These are phyloP conservation scores for Lactarius hengduanensis DNA, from an alignment of 768 basidiomycete species.

Conservation along the genomic window DNA sequence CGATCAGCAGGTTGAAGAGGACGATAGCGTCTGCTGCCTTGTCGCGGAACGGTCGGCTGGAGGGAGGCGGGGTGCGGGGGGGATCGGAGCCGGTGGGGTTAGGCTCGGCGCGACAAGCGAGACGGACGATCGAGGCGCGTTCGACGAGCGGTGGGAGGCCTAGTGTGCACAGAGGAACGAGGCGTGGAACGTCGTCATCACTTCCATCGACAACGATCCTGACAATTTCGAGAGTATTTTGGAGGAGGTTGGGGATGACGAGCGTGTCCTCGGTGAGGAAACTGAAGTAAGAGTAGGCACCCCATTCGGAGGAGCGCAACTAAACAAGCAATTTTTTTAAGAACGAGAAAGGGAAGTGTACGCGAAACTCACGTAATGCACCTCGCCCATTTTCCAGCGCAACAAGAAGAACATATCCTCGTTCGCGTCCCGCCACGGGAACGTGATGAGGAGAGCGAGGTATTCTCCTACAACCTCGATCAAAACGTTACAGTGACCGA, in stretches of 20 bases:
- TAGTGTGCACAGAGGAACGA: conserved; percentile 27
- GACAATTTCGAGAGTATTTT: conserved; percentile 30
- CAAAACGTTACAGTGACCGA: conserved; percentile 20
- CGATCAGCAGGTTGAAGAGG: conserved; percentile 30
- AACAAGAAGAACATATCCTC: conserved; percentile 29
- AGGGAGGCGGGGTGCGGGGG: neutral
- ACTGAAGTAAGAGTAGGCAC: conserved; percentile 32
- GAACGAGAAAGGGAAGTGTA: neutral
- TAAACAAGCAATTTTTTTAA: neutral
- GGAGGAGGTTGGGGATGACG: conserved; percentile 31
- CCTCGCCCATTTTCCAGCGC: conserved; percentile 35
- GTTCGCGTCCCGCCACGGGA: conserved; percentile 12
- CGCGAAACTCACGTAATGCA: conserved; percentile 28
- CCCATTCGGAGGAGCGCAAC: conserved; percentile 23
- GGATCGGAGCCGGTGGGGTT: conserved; percentile 25
- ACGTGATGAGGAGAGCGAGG: conserved; percentile 24
- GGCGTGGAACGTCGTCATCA: conserved; percentile 10
- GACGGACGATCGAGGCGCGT: conserved; percentile 26
- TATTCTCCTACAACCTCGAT: conserved; percentile 28
- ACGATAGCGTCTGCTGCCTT: conserved; percentile 31
- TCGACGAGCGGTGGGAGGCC: conserved; percentile 27
- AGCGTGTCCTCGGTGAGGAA: conserved; percentile 32
- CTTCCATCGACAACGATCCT: conserved; percentile 13
- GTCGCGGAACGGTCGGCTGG: conserved; percentile 30
- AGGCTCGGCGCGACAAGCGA: conserved; percentile 35